Percentiles rank a stretch among this genome's conserved stretches.
phyloP scores from a whole-genome alignment of 2,329 filamentous ascomycete genomes.

The Aspergillus alliaceus region DNA sequence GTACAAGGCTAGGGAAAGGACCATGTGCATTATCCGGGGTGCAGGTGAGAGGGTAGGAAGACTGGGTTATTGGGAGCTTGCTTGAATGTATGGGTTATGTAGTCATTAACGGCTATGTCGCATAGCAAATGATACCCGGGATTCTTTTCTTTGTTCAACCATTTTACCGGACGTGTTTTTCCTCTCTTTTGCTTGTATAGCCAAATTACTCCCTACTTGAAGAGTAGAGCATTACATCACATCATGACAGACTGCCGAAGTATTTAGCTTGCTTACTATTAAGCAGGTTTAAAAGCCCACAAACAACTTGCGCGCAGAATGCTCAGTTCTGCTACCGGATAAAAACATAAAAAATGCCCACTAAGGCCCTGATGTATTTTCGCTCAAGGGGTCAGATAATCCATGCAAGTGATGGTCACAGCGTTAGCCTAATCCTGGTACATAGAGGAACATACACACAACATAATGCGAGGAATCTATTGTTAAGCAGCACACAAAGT shows the following conservation, averaged over 20 bases:
- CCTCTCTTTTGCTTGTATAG: too few species aligned
- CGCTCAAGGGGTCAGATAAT: neutral
- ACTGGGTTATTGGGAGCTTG: slow-evolving; percentile 73
- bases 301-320: neutral
- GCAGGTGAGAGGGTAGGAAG: slow-evolving; percentile 77
- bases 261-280: too few species aligned
- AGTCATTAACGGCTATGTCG: neutral
- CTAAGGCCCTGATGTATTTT: neutral
- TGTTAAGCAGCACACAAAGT: slow-evolving; percentile 3
- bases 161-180: too few species aligned
- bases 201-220: neutral
- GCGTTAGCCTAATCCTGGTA: neutral
- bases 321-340: neutral
- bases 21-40: slow-evolving; percentile 74
- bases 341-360: neutral
- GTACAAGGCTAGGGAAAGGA: slow-evolving; percentile 13
- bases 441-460: slow-evolving; percentile 22
- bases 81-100: slow-evolving; percentile 39
- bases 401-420: slow-evolving; percentile 3
- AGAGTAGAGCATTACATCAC: neutral
- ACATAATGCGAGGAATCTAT: slow-evolving; percentile 17
- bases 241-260: neutral
- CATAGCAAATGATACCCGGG: slow-evolving; percentile 4
- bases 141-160: neutral
- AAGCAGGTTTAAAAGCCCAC: too few species aligned